These are phyloP conservation scores for Eucalyptus shirleyi DNA, from an alignment of 345 rosid genomes.

Conservation along the genomic window DNA sequence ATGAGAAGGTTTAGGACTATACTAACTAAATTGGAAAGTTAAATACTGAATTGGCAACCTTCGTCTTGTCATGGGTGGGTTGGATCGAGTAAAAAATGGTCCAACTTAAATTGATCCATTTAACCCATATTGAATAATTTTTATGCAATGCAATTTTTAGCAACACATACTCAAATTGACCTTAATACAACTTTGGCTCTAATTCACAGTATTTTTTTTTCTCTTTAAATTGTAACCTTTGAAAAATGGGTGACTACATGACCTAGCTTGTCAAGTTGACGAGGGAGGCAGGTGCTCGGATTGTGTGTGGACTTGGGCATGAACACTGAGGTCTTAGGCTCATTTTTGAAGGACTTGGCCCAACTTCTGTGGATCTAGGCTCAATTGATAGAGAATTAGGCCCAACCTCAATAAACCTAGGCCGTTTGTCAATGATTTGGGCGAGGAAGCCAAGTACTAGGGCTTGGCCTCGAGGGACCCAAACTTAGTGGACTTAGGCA, in stretches of 20 bases:
- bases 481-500: neutral
- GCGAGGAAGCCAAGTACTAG: neutral
- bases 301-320: no score
- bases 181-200: fast-evolving
- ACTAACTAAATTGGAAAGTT: neutral
- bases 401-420: neutral
- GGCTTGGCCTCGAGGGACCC: neutral
- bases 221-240: neutral
- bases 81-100: neutral
- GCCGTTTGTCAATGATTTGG: neutral
- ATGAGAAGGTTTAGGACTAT: neutral
- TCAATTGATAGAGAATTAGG: neutral
- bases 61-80: neutral
- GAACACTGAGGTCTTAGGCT: fast-evolving
- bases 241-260: neutral
- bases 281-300: neutral
- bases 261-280: fast-evolving
- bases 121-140: neutral
- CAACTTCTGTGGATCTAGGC: neutral
- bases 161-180: neutral
- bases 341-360: neutral
- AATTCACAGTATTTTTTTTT: neutral
- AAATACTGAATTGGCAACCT: neutral
- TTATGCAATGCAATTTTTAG: neutral
- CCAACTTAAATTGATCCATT: neutral